These are phyloP conservation scores for Bipolaris oryzae DNA, from an alignment of 2,329 filamentous ascomycete species.

Conservation along the genomic window DNA sequence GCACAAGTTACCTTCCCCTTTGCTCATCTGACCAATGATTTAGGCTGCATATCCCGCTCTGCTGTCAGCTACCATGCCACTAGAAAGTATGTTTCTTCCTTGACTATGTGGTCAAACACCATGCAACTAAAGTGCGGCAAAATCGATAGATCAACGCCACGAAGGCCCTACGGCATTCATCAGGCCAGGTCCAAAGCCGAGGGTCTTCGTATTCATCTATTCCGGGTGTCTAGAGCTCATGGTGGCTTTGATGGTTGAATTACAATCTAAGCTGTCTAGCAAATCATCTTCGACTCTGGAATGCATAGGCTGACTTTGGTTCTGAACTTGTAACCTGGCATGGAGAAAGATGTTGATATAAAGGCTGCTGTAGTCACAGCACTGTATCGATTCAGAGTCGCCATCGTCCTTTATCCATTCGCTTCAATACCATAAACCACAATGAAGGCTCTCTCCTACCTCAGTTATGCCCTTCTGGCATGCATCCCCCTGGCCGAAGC, in stretches of 20 bases:
- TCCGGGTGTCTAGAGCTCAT: background rate
- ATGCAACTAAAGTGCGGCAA: constrained; percentile 19
- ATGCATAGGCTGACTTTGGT: background rate
- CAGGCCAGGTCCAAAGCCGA: constrained; percentile 6
- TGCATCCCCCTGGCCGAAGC: constrained; percentile 21
- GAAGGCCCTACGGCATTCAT: constrained; percentile 8
- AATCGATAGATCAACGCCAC: background rate
- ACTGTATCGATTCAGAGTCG: background rate
- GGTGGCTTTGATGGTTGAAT: background rate
- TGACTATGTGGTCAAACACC: background rate
- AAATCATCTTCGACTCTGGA: background rate
- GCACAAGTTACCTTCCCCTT: constrained; percentile 9
- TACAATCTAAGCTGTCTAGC: constrained; percentile 12
- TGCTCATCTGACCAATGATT: constrained; percentile 24
- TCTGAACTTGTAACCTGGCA: background rate
- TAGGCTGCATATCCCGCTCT: background rate
- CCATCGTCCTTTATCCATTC: background rate
- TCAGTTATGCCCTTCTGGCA: constrained; percentile 28
- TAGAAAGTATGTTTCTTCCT: background rate
- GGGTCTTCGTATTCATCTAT: constrained; percentile 30
- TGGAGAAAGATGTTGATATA: background rate
- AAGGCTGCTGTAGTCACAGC: background rate
- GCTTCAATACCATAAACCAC: background rate
- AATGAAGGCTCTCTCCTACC: constrained; percentile 18
- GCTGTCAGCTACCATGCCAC: constrained; percentile 31